Conservation (phyloP, 2,329 filamentous ascomycete species). For the Neonectria punicea region DNA sequence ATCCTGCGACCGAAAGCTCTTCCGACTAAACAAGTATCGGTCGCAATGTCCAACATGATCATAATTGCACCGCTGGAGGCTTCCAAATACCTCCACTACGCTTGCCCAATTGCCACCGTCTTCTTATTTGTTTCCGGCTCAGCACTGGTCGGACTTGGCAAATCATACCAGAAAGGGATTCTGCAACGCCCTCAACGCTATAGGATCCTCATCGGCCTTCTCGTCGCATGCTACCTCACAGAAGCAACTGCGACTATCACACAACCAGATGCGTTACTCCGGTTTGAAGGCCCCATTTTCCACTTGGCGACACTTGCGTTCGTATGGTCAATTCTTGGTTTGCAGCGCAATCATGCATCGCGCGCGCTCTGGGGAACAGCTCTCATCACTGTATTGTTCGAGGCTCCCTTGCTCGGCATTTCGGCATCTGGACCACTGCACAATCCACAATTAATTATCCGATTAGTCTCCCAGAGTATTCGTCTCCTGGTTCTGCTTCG, state of each 20-base stretch:
- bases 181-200: not conserved
- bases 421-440: not conserved
- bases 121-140: not conserved
- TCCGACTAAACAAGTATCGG: not conserved
- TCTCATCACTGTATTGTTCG: slow-evolving; percentile 21
- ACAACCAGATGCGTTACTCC: not conserved
- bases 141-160: slow-evolving; percentile 1
- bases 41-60: not conserved
- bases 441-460: not conserved
- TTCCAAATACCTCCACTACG: slow-evolving; percentile 29
- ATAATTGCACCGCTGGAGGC: not conserved
- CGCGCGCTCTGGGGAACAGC: not conserved
- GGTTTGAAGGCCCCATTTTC: not conserved
- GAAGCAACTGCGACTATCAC: not conserved
- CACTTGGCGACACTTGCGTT: slow-evolving; percentile 4
- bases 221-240: slow-evolving; percentile 16
- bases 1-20: not conserved
- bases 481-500: slow-evolving; percentile 14
- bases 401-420: slow-evolving; percentile 21
- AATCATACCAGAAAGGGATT: not conserved
- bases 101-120: slow-evolving; percentile 4
- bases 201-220: not conserved
- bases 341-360: not conserved
- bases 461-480: slow-evolving; percentile 15
- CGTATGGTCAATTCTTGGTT: not conserved